Percentiles rank a stretch among this genome's conserved stretches.
Evolutionary conservation across 2,329 filamentous ascomycete species (phyloP).

Genomic region (Dendrostoma leiphaemia): DNA sequence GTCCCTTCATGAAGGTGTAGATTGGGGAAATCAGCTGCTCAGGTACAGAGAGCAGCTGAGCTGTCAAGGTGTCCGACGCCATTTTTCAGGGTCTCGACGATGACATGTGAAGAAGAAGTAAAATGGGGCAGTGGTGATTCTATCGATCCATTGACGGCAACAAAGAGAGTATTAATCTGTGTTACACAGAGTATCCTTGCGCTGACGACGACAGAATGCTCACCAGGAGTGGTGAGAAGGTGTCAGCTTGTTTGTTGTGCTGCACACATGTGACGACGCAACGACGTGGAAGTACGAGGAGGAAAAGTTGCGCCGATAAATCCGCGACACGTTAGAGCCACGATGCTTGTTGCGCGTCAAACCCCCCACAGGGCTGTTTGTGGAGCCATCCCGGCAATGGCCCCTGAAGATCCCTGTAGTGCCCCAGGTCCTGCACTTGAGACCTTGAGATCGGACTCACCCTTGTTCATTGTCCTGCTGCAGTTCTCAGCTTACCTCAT

Average conservation of each 20-base stretch:
- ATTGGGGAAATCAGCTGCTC: constrained; percentile 33
- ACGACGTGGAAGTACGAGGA: neutral
- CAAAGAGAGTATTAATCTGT: too few species aligned
- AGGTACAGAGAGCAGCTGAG: constrained; percentile 28
- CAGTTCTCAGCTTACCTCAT: neutral
- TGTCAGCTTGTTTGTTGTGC: neutral
- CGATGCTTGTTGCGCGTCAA: constrained; percentile 12
- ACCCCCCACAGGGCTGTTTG: neutral
- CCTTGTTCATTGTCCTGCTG: neutral
- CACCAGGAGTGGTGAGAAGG: neutral
- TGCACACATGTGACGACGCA: neutral
- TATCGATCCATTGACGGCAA: constrained; percentile 5
- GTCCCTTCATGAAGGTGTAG: constrained; percentile 35
- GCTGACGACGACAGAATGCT: too few species aligned
- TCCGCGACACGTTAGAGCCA: neutral
- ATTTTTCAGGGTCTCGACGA: constrained; percentile 2
- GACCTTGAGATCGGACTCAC: too few species aligned
- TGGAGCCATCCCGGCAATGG: neutral
- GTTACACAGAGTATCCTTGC: too few species aligned
- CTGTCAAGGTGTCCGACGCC: constrained; percentile 4
- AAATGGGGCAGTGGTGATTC: neutral
- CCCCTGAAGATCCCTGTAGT: neutral
- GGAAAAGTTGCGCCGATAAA: neutral
- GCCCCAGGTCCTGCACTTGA: neutral
- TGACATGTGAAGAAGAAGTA: constrained; percentile 11